A percentile compares a stretch with the other conserved stretches of the same genome.
These are phyloP conservation scores for Apiospora sp. DNA, from an alignment of 2,329 filamentous ascomycete genomes.

Conservation along the genomic window DNA sequence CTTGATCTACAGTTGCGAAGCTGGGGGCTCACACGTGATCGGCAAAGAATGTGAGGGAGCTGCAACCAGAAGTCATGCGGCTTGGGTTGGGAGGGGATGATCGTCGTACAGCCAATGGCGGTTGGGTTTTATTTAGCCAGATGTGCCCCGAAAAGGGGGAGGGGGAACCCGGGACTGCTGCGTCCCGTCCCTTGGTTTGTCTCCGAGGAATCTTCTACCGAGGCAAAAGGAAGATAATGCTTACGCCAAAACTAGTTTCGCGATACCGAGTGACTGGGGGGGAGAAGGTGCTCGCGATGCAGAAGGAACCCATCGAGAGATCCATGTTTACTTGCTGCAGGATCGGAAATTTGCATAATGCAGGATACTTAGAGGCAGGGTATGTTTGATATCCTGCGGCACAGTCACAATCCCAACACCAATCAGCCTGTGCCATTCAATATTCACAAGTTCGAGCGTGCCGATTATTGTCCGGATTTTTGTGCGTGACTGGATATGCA, in stretches of 20 bases:
- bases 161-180: background rate
- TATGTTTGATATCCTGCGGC: background rate
- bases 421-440: accelerated
- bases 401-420: background rate
- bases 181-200: background rate
- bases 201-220: background rate
- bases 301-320: background rate
- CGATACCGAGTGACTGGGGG: background rate
- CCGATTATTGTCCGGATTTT: background rate
- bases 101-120: background rate
- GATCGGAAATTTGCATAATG: slow-evolving; percentile 14
- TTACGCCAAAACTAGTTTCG: background rate
- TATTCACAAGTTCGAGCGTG: background rate
- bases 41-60: background rate
- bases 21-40: background rate
- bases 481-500: background rate
- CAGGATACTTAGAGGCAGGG: background rate
- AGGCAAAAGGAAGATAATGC: background rate
- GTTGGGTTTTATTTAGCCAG: slow-evolving; percentile 8
- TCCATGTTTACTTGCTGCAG: no score
- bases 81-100: background rate
- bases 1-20: background rate
- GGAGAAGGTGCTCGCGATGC: background rate
- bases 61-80: background rate
- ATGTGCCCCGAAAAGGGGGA: background rate